Percentiles rank a stretch among this genome's conserved stretches.
These are phyloP conservation scores for Penstemon barbatus DNA, from an alignment of 257 asterid species.

Conservation along the genomic window DNA sequence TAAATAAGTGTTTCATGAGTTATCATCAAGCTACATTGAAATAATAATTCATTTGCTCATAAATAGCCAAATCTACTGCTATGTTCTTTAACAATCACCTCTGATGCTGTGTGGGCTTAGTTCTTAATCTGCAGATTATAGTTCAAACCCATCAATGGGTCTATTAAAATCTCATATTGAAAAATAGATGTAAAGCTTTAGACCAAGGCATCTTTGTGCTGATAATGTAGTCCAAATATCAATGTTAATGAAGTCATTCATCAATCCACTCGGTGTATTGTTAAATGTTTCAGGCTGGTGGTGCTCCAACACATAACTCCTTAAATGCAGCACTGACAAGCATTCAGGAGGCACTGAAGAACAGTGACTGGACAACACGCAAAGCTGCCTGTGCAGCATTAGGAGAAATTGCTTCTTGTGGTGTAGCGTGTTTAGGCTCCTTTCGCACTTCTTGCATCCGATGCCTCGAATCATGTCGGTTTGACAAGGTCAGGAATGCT, in stretches of 20 bases:
- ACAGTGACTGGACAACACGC: constrained; percentile 86
- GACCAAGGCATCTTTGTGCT: background rate
- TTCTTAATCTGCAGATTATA: constrained; percentile 11
- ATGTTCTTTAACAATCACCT: constrained; percentile 1
- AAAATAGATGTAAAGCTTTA: background rate
- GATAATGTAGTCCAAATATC: constrained; percentile 25
- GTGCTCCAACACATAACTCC: constrained; percentile 61
- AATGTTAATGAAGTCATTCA: background rate
- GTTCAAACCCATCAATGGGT: constrained; percentile 13
- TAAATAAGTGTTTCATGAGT: constrained; percentile 1
- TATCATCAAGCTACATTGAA: background rate
- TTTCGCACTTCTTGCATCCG: constrained; percentile 67
- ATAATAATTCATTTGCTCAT: constrained; percentile 1
- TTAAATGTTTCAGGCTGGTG: constrained; percentile 76
- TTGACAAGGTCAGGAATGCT: constrained; percentile 69
- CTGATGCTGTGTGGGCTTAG: background rate
- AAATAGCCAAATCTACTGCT: constrained; percentile 14
- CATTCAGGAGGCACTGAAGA: constrained; percentile 84
- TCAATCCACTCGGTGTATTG: constrained; percentile 16
- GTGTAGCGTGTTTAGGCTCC: constrained; percentile 64
- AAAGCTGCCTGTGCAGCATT: constrained; percentile 84
- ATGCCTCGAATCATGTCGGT: constrained; percentile 90
- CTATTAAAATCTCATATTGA: constrained; percentile 7
- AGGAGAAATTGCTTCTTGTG: constrained; percentile 83
- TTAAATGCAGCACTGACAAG: constrained; percentile 72